Conservation (phyloP, 352 stramenopile genomes). For the Pythium dissotocum region DNA sequence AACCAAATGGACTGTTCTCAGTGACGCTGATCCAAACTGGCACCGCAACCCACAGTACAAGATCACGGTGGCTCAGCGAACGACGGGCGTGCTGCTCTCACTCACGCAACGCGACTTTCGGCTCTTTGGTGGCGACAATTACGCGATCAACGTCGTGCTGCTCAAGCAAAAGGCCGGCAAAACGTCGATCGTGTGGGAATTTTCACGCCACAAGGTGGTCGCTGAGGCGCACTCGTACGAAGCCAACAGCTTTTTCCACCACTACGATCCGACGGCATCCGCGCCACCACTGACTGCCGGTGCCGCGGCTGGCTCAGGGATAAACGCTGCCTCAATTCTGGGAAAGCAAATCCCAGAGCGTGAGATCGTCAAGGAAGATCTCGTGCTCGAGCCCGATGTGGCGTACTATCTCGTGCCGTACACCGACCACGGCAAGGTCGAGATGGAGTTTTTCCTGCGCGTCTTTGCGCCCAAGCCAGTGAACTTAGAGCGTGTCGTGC, state of each 20-base stretch:
- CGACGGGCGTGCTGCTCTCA: conserved; percentile 61
- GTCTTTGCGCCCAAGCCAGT: conserved; percentile 80
- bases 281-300: conserved; percentile 30
- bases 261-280: conserved; percentile 36
- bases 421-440: conserved; percentile 75
- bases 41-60: conserved; percentile 92
- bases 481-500: conserved; percentile 66
- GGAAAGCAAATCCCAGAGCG: conserved; percentile 63
- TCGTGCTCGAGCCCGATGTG: conserved; percentile 68
- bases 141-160: conserved; percentile 87
- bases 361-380: conserved; percentile 74
- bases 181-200: conserved; percentile 75
- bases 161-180: conserved; percentile 62
- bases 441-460: conserved; percentile 91
- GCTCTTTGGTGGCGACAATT: conserved; percentile 81
- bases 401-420: conserved; percentile 86
- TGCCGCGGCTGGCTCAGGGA: conserved; percentile 3
- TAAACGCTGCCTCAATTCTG: not conserved
- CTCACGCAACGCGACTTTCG: conserved; percentile 86
- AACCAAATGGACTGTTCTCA: conserved; percentile 65
- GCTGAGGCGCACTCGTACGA: conserved; percentile 71
- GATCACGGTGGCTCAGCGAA: conserved; percentile 44
- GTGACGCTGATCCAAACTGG: conserved; percentile 86
- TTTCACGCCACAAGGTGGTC: conserved; percentile 56
- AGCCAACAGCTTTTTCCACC: conserved; percentile 37